Conservation (phyloP, 2,329 filamentous ascomycete genomes). For the Claviceps paspali region DNA sequence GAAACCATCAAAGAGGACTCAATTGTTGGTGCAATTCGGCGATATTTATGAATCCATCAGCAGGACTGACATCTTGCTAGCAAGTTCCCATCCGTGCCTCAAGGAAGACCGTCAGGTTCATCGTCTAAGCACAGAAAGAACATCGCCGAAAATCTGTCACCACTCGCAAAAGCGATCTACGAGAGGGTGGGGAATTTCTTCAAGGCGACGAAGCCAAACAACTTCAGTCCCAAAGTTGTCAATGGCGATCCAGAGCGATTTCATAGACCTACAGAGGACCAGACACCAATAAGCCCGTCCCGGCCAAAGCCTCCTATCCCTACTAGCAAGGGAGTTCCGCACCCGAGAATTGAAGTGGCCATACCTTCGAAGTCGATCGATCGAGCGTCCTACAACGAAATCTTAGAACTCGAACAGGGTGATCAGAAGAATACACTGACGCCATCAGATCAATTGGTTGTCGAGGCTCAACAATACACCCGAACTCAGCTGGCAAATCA, state of each 20-base stretch:
- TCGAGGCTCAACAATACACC: constrained; percentile 7
- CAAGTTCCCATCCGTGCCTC: constrained; percentile 30
- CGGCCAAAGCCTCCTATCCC: neutral
- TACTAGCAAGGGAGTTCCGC: constrained; percentile 3
- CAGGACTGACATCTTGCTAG: constrained; percentile 17
- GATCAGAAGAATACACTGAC: constrained; percentile 3
- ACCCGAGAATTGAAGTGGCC: constrained; percentile 28
- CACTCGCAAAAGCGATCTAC: constrained; percentile 28
- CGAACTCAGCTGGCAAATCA: constrained; percentile 1
- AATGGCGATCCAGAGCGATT: constrained; percentile 19
- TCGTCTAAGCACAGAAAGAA: constrained; percentile 11
- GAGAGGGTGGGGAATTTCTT: constrained; percentile 25
- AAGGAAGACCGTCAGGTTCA: constrained; percentile 6
- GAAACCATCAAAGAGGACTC: constrained; percentile 51
- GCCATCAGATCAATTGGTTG: constrained; percentile 8
- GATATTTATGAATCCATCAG: neutral
- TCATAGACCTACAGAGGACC: constrained; percentile 9
- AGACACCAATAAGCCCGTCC: neutral
- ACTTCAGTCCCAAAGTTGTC: constrained; percentile 16
- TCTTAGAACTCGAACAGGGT: constrained; percentile 11
- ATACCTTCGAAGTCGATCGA: constrained; percentile 30
- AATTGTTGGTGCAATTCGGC: constrained; percentile 37
- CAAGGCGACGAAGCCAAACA: constrained; percentile 21
- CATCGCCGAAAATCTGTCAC: constrained; percentile 29
- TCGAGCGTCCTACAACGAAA: constrained; percentile 20